Base-by-base conservation (phyloP, 768 basidiomycete genomes). In the Kwoniella sp. region DNA sequence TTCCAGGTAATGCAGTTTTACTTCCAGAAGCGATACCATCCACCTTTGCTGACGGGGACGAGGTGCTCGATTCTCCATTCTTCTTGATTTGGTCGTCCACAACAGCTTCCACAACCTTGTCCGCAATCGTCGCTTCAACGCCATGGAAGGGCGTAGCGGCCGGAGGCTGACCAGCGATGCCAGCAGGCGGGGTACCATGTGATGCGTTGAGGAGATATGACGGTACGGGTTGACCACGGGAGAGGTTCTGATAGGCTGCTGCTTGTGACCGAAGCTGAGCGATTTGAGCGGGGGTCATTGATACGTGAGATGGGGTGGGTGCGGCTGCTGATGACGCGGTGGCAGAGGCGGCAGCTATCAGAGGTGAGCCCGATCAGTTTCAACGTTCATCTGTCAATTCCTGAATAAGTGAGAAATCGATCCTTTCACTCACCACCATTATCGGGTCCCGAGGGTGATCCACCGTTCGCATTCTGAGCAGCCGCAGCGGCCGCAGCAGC, bases 251-350 rank as follows among this genome's bases (percentile, higher is more conserved):
- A 60, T 70, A 79, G 2, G 79, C 70, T 47, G 73, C 73, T 37
- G 80, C 70, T 66, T 82, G 81, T 1, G 76, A 68, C 26, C 79
- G 75, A 13, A 82, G 70, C 58, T 81, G 79, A 4, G 75, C 77
- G 37, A 81, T 77, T 65, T 82, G 81, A 17, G 67, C 69, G 25
- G 80, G 76, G 8, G 77, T 79, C 79, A 81, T 81, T 5, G 76
- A 62, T 12, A 73, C 55, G 23, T 70, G 67, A 28, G 71, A 56
- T 11, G 59, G 30, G 25, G 57, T 23, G 1, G 63, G 60, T 28
- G 58, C 31, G 2, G 47, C 59, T 7, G 61, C 55, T 48, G 67
- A 23, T 0, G 63, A 34, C 3, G 63, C 30, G 12, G 63, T 51
- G 4, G 58, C 15, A 34, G 48, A 17, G 37, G 58, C 29, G 17